Evolutionary conservation across 108 stramenopile species (phyloP).

Genomic region (Cyclotella sp.): DNA sequence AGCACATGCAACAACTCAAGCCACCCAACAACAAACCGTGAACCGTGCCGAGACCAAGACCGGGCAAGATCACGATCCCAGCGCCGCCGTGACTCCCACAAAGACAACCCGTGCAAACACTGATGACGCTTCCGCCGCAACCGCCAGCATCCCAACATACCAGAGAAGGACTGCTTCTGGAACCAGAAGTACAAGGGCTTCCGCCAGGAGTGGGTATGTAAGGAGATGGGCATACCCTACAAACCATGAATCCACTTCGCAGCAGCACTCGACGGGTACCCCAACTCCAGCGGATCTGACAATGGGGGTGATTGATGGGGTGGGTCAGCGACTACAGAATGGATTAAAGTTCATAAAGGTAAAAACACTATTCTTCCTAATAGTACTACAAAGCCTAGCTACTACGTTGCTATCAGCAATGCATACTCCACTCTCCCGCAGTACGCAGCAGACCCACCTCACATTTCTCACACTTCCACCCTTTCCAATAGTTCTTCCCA

Average conservation of each 20-base stretch:
- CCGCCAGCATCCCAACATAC: too few species aligned
- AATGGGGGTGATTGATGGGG: background rate
- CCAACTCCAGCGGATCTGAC: background rate
- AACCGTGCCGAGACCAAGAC: too few species aligned
- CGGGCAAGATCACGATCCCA: too few species aligned
- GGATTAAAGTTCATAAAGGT: background rate
- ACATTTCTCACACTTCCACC: background rate
- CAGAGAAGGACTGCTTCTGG: too few species aligned
- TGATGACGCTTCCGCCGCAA: too few species aligned
- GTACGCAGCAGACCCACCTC: background rate
- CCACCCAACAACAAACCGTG: too few species aligned
- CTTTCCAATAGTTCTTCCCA: background rate
- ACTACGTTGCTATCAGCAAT: background rate
- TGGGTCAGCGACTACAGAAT: background rate
- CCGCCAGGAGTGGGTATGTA: background rate
- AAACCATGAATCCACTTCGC: background rate
- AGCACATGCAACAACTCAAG: too few species aligned
- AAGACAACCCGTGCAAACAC: too few species aligned
- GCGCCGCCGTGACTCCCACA: too few species aligned
- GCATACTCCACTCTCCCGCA: background rate
- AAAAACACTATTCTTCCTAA: background rate
- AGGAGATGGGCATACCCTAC: background rate
- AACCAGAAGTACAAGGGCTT: too few species aligned
- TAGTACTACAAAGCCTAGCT: background rate
- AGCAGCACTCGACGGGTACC: background rate